Base-by-base conservation (phyloP, 108 stramenopile genomes). In the Seminavis robusta region DNA sequence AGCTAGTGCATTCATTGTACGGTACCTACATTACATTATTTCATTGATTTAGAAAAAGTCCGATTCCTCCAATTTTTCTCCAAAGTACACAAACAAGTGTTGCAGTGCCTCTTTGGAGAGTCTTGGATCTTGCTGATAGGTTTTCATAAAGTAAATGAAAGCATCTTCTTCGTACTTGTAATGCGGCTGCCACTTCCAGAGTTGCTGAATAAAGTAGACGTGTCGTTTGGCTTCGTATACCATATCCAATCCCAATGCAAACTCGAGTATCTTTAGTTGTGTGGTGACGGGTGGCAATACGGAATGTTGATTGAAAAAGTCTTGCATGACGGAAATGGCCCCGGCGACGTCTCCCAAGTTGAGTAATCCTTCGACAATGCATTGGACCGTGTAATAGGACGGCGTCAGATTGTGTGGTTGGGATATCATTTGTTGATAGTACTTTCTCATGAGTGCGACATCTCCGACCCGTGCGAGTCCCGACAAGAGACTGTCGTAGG, bases 171-270 rank as follows among this genome's bases (percentile, higher is more conserved):
- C 78, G 60, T 80, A 83, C 21, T 69, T 19, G n/a, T n/a, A n/a
- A 37, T 83, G 80, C 11, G 72, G 86, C 40, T 79, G 53, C 80
- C 83, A 92, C 46, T 84, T 82, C 86, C 84, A 83, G 10, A 92
- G 47, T 62, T 88, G 86, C 55, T 88, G 87, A 19, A 92, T 57
- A 38, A 92, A 86, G 46, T 81, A 92, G 8, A 86, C 86, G 40
- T 92, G 84, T 17, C 90, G 84, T 56, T 86, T 88, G 24, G 86
- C 90, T 64, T 92, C 90, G 49, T 77, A 80, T 13, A 84, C 56
- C 42, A 84, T 41, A 19, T 70, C 84, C 52, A 71, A 56, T 25
- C 75, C 79, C 36, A 92, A 55, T 1, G 83, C 77, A 27, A 92
- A 79, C 52, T 92, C 90, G 31, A 92, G 55, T 49, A 92, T 86